Conservation (phyloP, 1,284 basidiomycete genomes). For the Austroboletus novae-zelandiae region DNA sequence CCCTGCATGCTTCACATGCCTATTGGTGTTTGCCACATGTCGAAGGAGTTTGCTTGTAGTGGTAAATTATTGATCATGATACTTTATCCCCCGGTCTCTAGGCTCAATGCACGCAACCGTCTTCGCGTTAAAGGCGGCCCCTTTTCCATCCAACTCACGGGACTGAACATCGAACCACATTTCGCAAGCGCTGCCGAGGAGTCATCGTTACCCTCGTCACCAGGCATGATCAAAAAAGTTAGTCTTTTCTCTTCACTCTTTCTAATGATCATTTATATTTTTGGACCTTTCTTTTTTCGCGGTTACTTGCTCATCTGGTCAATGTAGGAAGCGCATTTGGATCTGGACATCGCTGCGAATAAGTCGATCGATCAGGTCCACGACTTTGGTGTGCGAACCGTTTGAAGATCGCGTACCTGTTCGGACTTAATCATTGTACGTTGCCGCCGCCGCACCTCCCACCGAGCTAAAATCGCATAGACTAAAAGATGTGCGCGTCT, state of each 20-base stretch:
- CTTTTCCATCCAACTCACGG: constrained; percentile 14
- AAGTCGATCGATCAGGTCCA: constrained; percentile 6
- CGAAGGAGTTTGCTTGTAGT: background rate
- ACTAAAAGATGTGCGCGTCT: too few relatives aligned
- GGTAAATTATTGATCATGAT: background rate
- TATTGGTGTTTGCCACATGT: background rate
- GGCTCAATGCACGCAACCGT: constrained; percentile 14
- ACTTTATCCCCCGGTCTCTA: background rate
- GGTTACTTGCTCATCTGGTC: background rate
- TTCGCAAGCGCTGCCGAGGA: constrained; percentile 6
- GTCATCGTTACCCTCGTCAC: background rate
- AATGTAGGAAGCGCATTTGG: background rate
- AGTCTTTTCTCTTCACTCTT: background rate
- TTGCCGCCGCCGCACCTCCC: too few relatives aligned
- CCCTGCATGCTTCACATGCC: background rate
- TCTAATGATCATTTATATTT: background rate
- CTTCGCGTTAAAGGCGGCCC: background rate
- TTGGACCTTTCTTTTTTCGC: background rate
- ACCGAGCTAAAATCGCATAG: background rate
- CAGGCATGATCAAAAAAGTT: constrained; percentile 1
- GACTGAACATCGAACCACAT: constrained; percentile 5
- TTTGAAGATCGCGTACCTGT: constrained; percentile 1
- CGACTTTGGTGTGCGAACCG: background rate
- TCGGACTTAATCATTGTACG: background rate
- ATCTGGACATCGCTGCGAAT: constrained; percentile 14